Evolutionary conservation across 2,329 filamentous ascomycete genomes (phyloP).

Genomic region (Botrytis elliptica): DNA sequence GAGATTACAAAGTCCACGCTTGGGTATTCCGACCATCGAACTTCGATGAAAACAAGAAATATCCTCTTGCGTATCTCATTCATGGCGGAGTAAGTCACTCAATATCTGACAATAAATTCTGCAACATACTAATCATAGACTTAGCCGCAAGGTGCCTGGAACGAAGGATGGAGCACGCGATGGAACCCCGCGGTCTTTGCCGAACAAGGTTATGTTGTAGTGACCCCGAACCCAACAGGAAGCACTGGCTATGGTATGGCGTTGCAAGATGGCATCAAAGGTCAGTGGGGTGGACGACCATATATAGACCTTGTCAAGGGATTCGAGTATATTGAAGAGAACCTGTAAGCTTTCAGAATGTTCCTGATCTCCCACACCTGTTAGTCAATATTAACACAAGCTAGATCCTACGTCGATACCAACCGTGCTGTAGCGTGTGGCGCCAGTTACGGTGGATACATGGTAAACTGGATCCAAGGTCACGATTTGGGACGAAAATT

Average conservation of each 20-base stretch:
- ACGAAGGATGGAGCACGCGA: constrained; percentile 55
- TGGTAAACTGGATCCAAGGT: constrained; percentile 92
- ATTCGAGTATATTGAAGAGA: constrained; percentile 69
- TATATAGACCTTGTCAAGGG: constrained; percentile 79
- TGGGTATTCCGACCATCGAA: constrained; percentile 64
- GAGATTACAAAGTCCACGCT: constrained; percentile 58
- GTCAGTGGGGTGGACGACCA: constrained; percentile 81
- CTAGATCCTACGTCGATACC: constrained; percentile 60
- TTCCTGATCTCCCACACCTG: not conserved
- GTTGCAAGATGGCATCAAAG: constrained; percentile 72
- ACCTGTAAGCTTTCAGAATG: constrained; percentile 45
- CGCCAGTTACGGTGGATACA: constrained; percentile 72
- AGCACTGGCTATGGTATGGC: constrained; percentile 79
- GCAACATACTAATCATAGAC: not conserved
- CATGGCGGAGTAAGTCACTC: constrained; percentile 61
- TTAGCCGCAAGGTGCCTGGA: constrained; percentile 39
- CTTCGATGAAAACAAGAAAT: constrained; percentile 69
- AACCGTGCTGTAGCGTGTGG: constrained; percentile 69
- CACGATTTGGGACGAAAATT: constrained; percentile 79
- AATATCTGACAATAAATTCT: not conserved
- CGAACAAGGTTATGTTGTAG: constrained; percentile 81
- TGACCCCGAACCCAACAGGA: constrained; percentile 80
- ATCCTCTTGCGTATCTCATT: constrained; percentile 76
- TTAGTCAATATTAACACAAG: not conserved
- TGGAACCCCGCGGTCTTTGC: constrained; percentile 88